Evolutionary conservation across 1,139 yeast species (phyloP).

Genomic region (Diutina pseudorugosa): DNA sequence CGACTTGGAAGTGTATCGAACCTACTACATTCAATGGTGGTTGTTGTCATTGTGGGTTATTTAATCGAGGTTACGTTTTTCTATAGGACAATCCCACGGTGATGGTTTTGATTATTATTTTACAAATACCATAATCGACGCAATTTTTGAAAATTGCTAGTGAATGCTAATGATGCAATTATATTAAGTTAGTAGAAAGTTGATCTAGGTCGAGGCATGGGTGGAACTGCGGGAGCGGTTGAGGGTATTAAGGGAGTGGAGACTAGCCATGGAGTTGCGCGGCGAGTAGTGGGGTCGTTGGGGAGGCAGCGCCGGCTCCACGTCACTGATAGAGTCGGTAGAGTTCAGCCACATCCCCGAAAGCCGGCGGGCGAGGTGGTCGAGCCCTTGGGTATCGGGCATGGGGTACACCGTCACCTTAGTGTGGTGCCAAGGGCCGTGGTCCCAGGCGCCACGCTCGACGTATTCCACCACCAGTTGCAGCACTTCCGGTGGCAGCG

Average conservation of each 20-base stretch:
- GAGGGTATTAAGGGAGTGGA: slow-evolving; percentile 30
- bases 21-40: no score
- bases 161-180: no score
- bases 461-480: slow-evolving; percentile 1
- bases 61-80: no score
- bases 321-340: background rate
- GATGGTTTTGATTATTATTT: no score
- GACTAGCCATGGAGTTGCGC: slow-evolving; percentile 25
- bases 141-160: no score
- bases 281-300: background rate
- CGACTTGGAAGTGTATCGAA: no score
- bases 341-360: slow-evolving; percentile 2
- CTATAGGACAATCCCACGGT: no score
- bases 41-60: no score
- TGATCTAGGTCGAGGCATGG: background rate
- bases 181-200: no score
- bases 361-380: background rate
- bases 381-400: background rate
- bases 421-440: background rate
- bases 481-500: background rate
- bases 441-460: background rate
- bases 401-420: background rate
- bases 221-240: slow-evolving; percentile 20
- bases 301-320: background rate
- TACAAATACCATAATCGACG: no score